Evolutionary conservation across 495 filamentous ascomycete genomes (phyloP), one percentile per base, ranked within the genome.

Genomic region (Penicillium crystallinum): DNA sequence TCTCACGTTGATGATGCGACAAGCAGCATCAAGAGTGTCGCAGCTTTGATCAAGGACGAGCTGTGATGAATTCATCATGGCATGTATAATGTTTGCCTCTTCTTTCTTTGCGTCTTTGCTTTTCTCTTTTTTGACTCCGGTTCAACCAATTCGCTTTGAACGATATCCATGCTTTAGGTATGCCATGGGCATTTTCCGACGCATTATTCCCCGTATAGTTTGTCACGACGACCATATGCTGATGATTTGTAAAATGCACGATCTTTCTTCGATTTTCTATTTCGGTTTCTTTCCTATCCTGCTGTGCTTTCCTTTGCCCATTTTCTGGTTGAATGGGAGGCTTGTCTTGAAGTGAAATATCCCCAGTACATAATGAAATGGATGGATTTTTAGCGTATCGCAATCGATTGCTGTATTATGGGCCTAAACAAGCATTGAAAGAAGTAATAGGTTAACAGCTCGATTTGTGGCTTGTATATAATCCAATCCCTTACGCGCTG

Each of bases 11-110:
- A 72, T 57, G 79, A 57, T 52, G 72, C 57, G 38, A 67, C 52
- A 23, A 67, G 58, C 46, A 67, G 59, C 44, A 59, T 68, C 49
- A 73, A 70, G 51, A 54, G 51, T 43, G 49, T 51, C 10, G 52
- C 45, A 37, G 62, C 56, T 14, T 55, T 52, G 19, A 54, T 66
- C 36, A 81, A 75, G 57, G 83, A 87, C 56, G 83, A 88, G 62
- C 62, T 88, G 48, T 88, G 64, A 71, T 49, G 21, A 21, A 29
- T 27, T 14, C 21, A n/a, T 30, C 4, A 23, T 10, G 19, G 11
- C 37, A 23, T 44, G 12, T 30, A 40, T 59, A 46, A 53, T 58
- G 38, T 61, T 23, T 43, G 23, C 52, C 23, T 46, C 29, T 54
- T 61, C 42, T 33, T 46, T 40, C 19, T 48, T 44, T 40, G 19